These are phyloP conservation scores for Tetrapisispora taiwanensis DNA, from an alignment of 805 yeast species.

Conservation along the genomic window DNA sequence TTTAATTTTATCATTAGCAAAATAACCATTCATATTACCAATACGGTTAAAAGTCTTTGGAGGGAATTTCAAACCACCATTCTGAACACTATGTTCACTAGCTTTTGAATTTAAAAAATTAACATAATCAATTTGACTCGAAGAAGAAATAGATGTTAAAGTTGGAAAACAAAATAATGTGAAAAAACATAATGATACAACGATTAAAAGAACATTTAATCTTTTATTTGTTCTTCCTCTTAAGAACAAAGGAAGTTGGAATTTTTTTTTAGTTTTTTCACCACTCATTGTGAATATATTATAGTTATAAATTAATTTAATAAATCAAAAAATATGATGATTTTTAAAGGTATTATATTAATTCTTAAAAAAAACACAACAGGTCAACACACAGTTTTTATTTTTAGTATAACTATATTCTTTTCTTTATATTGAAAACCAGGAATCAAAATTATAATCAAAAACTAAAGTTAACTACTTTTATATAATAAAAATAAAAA, in stretches of 20 bases:
- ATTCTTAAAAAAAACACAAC: too few relatives aligned
- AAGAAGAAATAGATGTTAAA: not conserved
- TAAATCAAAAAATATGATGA: too few relatives aligned
- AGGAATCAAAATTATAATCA: too few relatives aligned
- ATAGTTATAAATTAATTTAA: too few relatives aligned
- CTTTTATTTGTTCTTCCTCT: not conserved
- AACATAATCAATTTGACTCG: not conserved
- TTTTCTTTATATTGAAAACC: too few relatives aligned
- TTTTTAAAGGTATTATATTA: too few relatives aligned
- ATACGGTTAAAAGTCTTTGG: not conserved
- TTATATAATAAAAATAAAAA: too few relatives aligned
- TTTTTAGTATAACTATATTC: too few relatives aligned
- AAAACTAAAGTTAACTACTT: too few relatives aligned
- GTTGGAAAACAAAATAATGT: slow-evolving; percentile 1
- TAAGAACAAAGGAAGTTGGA: not conserved
- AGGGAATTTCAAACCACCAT: slow-evolving; percentile 1
- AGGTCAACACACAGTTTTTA: too few relatives aligned
- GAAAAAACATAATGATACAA: not conserved
- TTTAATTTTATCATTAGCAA: not conserved
- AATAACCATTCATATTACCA: slow-evolving; percentile 2
- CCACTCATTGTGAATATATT: not conserved
- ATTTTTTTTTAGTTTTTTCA: not conserved
- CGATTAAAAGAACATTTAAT: not conserved
- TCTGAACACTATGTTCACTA: not conserved
- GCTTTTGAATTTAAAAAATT: not conserved